phyloP scores from a whole-genome alignment of 2,329 filamentous ascomycete genomes.

The Penicillium sp. region DNA sequence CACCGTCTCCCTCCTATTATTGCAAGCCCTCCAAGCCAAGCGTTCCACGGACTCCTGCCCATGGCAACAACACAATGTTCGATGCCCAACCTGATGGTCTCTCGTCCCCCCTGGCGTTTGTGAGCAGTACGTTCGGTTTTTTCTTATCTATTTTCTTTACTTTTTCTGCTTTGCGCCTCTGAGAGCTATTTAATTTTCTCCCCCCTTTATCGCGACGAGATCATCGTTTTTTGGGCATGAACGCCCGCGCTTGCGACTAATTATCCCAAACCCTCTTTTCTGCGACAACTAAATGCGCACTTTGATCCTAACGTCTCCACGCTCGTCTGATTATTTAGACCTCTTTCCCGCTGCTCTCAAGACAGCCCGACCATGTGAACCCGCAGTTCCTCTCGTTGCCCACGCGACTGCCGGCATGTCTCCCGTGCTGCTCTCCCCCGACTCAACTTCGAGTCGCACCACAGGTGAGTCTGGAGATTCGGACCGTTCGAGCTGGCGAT shows the following conservation, averaged over 20 bases:
- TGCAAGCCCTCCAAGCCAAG: conserved; percentile 19
- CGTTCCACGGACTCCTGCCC: conserved; percentile 34
- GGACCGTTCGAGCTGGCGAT: conserved; percentile 34
- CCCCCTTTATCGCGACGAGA: conserved; percentile 5
- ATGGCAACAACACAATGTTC: conserved; percentile 51
- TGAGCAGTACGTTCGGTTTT: conserved; percentile 40
- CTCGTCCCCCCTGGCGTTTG: conserved; percentile 39
- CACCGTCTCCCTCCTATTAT: conserved; percentile 34
- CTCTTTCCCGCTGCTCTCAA: conserved; percentile 33
- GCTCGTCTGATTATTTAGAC: conserved; percentile 21
- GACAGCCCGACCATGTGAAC: conserved; percentile 40
- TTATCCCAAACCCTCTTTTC: conserved; percentile 5
- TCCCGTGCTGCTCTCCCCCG: conserved; percentile 25
- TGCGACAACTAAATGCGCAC: not conserved
- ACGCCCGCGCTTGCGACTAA: not conserved
- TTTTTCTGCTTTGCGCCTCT: conserved; percentile 9
- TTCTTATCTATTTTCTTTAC: conserved; percentile 19
- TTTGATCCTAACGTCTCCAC: conserved; percentile 11
- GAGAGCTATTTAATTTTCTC: conserved; percentile 1
- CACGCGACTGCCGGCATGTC: conserved; percentile 31
- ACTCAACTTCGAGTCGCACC: conserved; percentile 28
- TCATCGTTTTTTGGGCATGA: conserved; percentile 4
- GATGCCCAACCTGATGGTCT: conserved; percentile 44
- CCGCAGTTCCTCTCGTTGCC: conserved; percentile 33
- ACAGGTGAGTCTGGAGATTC: conserved; percentile 43